Conservation (phyloP, 1,284 basidiomycete genomes). For the Rhodotorula sp. region DNA sequence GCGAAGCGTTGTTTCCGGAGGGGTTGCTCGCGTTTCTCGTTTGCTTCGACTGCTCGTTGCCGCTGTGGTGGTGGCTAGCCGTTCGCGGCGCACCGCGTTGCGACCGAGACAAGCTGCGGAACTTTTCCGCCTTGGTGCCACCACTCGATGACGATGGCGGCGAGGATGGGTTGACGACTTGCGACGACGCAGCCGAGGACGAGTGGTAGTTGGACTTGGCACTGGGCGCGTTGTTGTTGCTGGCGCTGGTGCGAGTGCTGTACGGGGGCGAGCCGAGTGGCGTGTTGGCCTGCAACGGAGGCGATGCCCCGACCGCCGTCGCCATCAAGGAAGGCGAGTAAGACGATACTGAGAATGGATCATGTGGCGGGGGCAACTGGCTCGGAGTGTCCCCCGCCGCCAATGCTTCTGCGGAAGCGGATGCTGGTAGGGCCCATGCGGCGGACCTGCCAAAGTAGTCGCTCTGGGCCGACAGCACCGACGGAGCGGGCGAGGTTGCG, state of each 20-base stretch:
- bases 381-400: neutral
- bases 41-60: conserved; percentile 1
- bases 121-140: conserved; percentile 14
- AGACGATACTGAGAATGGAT: neutral
- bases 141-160: conserved; percentile 4
- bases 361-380: neutral
- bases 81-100: neutral
- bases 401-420: neutral
- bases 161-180: neutral
- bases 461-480: neutral
- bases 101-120: conserved; percentile 22
- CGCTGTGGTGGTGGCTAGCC: too few relatives aligned
- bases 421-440: neutral
- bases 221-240: neutral
- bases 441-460: conserved; percentile 20
- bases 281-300: neutral
- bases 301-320: neutral
- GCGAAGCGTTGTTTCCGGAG: neutral
- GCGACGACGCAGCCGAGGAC: neutral
- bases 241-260: neutral
- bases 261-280: neutral
- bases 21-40: conserved; percentile 14
- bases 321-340: neutral
- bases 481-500: neutral
- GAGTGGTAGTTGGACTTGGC: neutral